phyloP scores from a whole-genome alignment of 2,329 filamentous ascomycete genomes.

The Fusarium miscanthi region DNA sequence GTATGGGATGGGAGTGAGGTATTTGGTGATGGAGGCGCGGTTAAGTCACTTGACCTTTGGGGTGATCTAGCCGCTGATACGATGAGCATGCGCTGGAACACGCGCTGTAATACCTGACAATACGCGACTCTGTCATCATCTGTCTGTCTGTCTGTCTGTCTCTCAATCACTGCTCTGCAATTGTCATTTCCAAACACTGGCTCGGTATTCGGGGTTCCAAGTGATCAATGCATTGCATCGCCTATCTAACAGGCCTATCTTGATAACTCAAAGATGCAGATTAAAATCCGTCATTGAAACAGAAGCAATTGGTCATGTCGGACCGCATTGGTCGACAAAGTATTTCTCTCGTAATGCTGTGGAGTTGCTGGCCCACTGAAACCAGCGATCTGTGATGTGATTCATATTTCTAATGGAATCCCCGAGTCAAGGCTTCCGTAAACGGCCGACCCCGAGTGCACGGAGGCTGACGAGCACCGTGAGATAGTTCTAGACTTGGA shows the following conservation, averaged over 20 bases:
- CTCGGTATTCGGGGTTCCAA: conserved; percentile 25
- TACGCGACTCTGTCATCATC: background rate
- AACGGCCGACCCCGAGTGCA: conserved; percentile 21
- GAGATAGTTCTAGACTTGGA: background rate
- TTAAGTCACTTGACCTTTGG: conserved; percentile 17
- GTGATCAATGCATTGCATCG: conserved; percentile 24
- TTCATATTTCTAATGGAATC: conserved; percentile 31
- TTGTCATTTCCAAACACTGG: conserved; percentile 1
- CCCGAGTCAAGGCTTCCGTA: conserved; percentile 25
- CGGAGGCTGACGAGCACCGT: background rate
- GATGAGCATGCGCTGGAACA: background rate
- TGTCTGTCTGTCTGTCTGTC: background rate
- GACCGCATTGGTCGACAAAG: conserved; percentile 1
- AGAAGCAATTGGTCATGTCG: conserved; percentile 29
- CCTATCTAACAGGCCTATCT: conserved; percentile 37
- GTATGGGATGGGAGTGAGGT: background rate
- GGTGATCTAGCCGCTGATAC: background rate
- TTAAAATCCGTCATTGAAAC: conserved; percentile 37
- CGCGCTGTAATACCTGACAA: background rate
- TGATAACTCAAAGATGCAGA: conserved; percentile 1
- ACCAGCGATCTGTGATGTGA: conserved; percentile 22
- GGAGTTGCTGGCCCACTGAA: conserved; percentile 11
- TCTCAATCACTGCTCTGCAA: background rate
- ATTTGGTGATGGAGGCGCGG: conserved; percentile 13
- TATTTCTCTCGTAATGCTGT: conserved; percentile 32